phyloP scores from a whole-genome alignment of 805 yeast species.

The Candida ipomoeae region DNA sequence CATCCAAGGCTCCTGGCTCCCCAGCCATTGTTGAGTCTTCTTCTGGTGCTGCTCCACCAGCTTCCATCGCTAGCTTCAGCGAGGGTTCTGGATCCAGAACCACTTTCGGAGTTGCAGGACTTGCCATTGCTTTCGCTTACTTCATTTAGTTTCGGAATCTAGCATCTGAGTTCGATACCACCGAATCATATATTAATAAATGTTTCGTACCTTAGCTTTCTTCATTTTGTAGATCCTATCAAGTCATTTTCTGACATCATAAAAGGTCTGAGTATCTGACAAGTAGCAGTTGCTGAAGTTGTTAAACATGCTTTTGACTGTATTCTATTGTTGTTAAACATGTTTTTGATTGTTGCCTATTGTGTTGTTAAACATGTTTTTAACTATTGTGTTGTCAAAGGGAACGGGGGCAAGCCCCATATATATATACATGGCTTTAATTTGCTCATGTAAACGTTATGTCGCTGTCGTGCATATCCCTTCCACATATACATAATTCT shows the following conservation, averaged over 20 bases:
- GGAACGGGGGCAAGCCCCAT: no score
- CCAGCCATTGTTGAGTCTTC: not conserved
- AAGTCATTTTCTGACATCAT: no score
- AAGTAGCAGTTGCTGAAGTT: no score
- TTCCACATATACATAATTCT: not conserved
- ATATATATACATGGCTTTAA: no score
- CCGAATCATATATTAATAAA: not conserved
- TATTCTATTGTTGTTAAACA: no score
- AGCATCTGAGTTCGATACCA: not conserved
- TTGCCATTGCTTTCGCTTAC: slow-evolving; percentile 1
- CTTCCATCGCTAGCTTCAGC: not conserved
- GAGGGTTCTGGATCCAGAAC: slow-evolving; percentile 1
- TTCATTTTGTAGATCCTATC: no score
- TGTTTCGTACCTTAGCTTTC: not conserved
- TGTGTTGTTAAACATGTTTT: no score
- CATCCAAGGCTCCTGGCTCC: not conserved
- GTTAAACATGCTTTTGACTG: no score
- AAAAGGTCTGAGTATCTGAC: no score
- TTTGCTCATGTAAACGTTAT: not conserved
- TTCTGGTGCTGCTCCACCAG: not conserved
- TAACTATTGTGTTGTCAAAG: no score
- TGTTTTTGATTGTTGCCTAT: no score
- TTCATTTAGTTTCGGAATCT: not conserved
- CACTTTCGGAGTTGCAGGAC: slow-evolving; percentile 1
- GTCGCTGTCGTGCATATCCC: not conserved